Evolutionary conservation across 352 stramenopile species (phyloP).

Genomic region (Detonula confervacea): DNA sequence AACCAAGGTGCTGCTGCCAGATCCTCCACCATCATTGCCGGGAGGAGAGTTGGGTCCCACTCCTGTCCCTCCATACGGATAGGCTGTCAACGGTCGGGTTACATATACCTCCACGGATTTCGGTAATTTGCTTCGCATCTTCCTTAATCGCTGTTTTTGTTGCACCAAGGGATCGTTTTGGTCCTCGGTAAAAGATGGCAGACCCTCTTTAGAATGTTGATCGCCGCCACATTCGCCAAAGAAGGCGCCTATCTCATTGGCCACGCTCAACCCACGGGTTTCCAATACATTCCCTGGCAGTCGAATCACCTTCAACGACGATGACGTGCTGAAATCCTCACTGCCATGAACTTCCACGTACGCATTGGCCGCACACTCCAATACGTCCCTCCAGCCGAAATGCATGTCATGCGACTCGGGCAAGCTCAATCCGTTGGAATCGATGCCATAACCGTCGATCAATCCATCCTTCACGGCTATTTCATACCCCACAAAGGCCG

Average conservation of each 20-base stretch:
- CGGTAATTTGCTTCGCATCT: conserved; percentile 31
- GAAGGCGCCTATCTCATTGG: conserved; percentile 56
- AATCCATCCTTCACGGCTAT: conserved; percentile 46
- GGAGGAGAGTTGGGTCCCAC: conserved; percentile 51
- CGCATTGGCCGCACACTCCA: conserved; percentile 48
- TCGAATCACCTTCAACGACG: conserved; percentile 57
- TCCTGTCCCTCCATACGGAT: conserved; percentile 66
- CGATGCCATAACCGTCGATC: conserved; percentile 69
- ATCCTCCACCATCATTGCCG: conserved; percentile 25
- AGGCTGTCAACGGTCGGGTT: conserved; percentile 77
- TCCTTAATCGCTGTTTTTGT: conserved; percentile 28
- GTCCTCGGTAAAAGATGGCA: conserved; percentile 22
- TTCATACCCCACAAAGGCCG: conserved; percentile 69
- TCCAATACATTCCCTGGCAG: conserved; percentile 80
- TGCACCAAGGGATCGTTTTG: conserved; percentile 1
- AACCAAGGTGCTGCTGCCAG: conserved; percentile 14
- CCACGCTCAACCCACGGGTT: conserved; percentile 64
- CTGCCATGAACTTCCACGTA: conserved; percentile 32
- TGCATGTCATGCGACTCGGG: conserved; percentile 66
- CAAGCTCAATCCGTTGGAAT: conserved; percentile 79
- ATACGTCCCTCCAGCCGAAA: conserved; percentile 51
- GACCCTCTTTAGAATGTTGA: not conserved
- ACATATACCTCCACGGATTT: conserved; percentile 56
- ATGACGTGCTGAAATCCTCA: conserved; percentile 1
- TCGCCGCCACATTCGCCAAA: conserved; percentile 16